Evolutionary conservation across 352 stramenopile species (phyloP).

Genomic region (Globisporangium spinosum): DNA sequence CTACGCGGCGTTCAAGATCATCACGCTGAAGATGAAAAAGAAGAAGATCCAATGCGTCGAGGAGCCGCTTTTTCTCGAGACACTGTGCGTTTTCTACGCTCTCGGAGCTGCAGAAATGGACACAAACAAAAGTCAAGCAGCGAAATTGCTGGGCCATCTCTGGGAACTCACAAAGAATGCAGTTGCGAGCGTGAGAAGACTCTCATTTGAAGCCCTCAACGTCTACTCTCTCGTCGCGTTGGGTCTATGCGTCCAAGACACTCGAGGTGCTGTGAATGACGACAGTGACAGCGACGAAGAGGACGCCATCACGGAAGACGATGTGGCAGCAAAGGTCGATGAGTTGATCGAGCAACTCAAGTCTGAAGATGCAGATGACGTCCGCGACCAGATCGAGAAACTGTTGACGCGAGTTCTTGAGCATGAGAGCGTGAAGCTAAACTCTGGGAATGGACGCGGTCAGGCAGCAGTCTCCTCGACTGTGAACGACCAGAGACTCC

Average conservation of each 20-base stretch:
- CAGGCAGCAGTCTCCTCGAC: conserved; percentile 32
- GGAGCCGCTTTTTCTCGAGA: conserved; percentile 48
- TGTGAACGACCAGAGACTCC: conserved; percentile 20
- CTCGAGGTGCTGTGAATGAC: conserved; percentile 10
- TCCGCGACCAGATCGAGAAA: conserved; percentile 37
- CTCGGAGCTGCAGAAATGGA: conserved; percentile 34
- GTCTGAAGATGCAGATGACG: conserved; percentile 29
- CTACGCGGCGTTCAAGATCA: conserved; percentile 72
- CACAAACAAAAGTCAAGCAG: conserved; percentile 38
- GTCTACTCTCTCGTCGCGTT: conserved; percentile 44
- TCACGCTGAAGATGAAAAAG: conserved; percentile 63
- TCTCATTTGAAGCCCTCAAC: conserved; percentile 42
- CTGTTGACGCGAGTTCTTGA: conserved; percentile 39
- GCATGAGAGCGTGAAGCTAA: conserved; percentile 34
- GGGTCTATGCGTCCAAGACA: conserved; percentile 27
- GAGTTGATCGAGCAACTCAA: conserved; percentile 37
- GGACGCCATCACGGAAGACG: conserved; percentile 26
- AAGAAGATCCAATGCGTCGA: conserved; percentile 49
- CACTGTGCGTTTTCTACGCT: conserved; percentile 52
- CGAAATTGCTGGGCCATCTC: conserved; percentile 43
- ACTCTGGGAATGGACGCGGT: conserved; percentile 32
- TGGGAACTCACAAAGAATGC: conserved; percentile 45
- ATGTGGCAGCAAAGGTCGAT: conserved; percentile 47
- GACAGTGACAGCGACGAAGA: conserved; percentile 30
- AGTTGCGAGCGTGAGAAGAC: conserved; percentile 31